phyloP scores from a whole-genome alignment of 2,329 filamentous ascomycete species.

The Pestalotiopsis sp. region DNA sequence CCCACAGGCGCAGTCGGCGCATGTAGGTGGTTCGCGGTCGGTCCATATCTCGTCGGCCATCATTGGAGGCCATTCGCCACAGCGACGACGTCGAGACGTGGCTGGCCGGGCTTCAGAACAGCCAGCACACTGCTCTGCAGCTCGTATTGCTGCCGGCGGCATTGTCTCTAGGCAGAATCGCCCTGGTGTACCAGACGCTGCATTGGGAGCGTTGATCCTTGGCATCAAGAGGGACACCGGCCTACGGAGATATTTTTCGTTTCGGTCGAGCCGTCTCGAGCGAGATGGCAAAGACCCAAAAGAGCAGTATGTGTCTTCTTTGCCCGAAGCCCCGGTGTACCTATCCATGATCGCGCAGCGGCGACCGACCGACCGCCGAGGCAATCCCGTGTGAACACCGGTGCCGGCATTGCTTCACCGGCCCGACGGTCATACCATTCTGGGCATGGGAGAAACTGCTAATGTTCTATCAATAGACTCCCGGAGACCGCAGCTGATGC shows the following conservation, averaged over 20 bases:
- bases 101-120: not conserved
- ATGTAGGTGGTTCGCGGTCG: too few species aligned
- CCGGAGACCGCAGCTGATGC: not conserved
- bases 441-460: not conserved
- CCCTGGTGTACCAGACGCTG: not conserved
- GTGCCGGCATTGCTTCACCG: too few species aligned
- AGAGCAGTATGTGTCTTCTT: constrained; percentile 10
- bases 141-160: not conserved
- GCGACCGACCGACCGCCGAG: too few species aligned
- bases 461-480: not conserved
- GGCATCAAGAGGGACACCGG: not conserved
- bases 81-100: not conserved
- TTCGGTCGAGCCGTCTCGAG: not conserved
- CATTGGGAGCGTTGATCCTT: not conserved
- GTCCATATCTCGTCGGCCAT: not conserved
- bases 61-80: not conserved
- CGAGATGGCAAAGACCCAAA: constrained; percentile 6
- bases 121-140: not conserved
- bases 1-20: not conserved
- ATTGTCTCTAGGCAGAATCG: not conserved
- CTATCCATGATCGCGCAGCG: too few species aligned
- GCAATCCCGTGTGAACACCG: too few species aligned
- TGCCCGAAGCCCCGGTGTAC: not conserved
- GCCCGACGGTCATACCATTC: not conserved
- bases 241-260: constrained; percentile 11